Evolutionary conservation across 2,329 filamentous ascomycete genomes (phyloP).

Genomic region (Fusarium tricinctum): DNA sequence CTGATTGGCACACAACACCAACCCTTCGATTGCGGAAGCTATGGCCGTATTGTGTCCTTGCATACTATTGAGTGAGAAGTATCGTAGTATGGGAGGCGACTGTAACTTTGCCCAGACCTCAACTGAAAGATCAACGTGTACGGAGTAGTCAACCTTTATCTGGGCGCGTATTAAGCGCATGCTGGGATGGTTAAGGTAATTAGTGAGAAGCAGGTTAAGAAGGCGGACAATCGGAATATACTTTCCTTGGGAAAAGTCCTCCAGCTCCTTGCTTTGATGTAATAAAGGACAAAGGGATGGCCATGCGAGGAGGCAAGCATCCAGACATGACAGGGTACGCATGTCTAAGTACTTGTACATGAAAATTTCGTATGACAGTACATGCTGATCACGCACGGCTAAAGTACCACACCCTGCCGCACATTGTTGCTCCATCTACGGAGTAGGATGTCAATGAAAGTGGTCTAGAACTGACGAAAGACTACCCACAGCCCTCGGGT

Average conservation of each 20-base stretch:
- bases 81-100: conserved; percentile 9
- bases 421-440: conserved; percentile 34
- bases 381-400: conserved; percentile 53
- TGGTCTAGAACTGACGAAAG: conserved; percentile 47
- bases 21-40: conserved; percentile 37
- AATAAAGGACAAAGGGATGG: conserved; percentile 26
- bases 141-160: conserved; percentile 11
- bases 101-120: conserved; percentile 21
- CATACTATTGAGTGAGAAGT: conserved; percentile 36
- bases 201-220: conserved; percentile 13
- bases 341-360: conserved; percentile 51
- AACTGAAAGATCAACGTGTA: conserved; percentile 14
- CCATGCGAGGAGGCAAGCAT: conserved; percentile 31
- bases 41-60: conserved; percentile 35
- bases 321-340: conserved; percentile 45
- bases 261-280: background rate
- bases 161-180: conserved; percentile 7
- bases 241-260: conserved; percentile 13
- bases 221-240: conserved; percentile 28
- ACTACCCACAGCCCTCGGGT: conserved; percentile 22
- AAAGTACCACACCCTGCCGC: conserved; percentile 52
- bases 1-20: conserved; percentile 35
- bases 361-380: conserved; percentile 55
- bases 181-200: conserved; percentile 2
- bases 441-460: conserved; percentile 20